A percentile compares a stretch with the other conserved stretches of the same genome.
phyloP scores from a whole-genome alignment of 768 basidiomycete species.

The Mycena pura region DNA sequence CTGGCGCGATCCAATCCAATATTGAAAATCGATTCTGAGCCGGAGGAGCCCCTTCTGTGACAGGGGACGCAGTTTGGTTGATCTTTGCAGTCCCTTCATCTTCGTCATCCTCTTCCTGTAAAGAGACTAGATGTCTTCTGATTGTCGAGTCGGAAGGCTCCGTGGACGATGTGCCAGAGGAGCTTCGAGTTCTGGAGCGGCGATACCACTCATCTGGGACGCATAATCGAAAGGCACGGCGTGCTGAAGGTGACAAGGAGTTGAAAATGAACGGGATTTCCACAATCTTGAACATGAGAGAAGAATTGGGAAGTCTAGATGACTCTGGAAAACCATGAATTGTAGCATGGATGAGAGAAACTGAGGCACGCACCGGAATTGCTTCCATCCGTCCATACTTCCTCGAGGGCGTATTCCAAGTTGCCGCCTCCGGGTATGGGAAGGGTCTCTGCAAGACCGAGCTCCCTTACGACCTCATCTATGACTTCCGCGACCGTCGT shows the following conservation, averaged over 20 bases:
- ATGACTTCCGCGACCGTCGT: constrained; percentile 64
- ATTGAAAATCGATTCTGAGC: constrained; percentile 66
- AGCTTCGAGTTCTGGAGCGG: constrained; percentile 63
- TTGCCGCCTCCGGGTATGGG: constrained; percentile 72
- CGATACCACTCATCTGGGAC: constrained; percentile 85
- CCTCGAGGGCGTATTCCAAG: constrained; percentile 78
- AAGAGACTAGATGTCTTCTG: constrained; percentile 51
- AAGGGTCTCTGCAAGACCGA: constrained; percentile 71
- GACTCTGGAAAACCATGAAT: constrained; percentile 43
- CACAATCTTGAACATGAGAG: constrained; percentile 50
- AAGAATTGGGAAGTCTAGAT: constrained; percentile 51
- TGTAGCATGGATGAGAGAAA: constrained; percentile 1
- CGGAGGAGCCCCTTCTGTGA: constrained; percentile 1
- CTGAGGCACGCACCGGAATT: constrained; percentile 55
- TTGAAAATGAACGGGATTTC: constrained; percentile 47
- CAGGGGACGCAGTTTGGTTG: constrained; percentile 19
- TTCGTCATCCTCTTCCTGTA: constrained; percentile 55
- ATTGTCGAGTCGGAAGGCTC: constrained; percentile 61
- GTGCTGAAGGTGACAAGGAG: constrained; percentile 48
- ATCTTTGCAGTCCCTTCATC: constrained; percentile 71
- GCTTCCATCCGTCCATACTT: constrained; percentile 62
- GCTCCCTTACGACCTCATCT: constrained; percentile 58
- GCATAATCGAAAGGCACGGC: constrained; percentile 63
- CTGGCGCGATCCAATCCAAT: constrained; percentile 69
- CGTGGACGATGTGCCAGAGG: constrained; percentile 51